These are phyloP conservation scores for Quambalaria eucalypti DNA, from an alignment of 1,284 basidiomycete genomes.

Conservation along the genomic window DNA sequence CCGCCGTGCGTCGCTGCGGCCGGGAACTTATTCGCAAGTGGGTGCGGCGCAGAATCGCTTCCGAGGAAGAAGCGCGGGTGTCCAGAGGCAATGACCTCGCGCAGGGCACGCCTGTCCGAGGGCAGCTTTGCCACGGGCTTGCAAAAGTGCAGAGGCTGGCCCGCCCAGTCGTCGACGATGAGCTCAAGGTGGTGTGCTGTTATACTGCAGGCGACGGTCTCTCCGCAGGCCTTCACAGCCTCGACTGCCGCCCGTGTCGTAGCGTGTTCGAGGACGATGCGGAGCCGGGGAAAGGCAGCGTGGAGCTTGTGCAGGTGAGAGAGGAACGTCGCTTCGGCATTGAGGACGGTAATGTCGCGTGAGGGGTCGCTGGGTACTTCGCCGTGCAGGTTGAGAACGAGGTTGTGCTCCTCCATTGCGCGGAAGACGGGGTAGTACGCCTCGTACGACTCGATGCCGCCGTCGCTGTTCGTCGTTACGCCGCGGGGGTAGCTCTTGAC, in stretches of 20 bases:
- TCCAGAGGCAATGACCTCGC: slow-evolving; percentile 66
- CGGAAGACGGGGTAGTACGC: slow-evolving; percentile 88
- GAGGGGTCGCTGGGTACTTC: slow-evolving; percentile 82
- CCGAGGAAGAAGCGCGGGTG: slow-evolving; percentile 96
- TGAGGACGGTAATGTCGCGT: slow-evolving; percentile 83
- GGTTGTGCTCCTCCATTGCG: slow-evolving; percentile 82
- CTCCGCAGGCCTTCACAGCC: slow-evolving; percentile 50
- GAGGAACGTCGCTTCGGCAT: slow-evolving; percentile 84
- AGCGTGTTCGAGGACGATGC: slow-evolving; percentile 98
- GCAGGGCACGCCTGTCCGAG: slow-evolving; percentile 75
- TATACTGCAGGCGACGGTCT: slow-evolving; percentile 90
- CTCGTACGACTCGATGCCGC: slow-evolving; percentile 93
- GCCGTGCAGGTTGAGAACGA: slow-evolving; percentile 95
- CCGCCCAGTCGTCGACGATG: slow-evolving; percentile 94
- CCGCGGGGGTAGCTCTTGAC: slow-evolving; percentile 96
- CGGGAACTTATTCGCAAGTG: slow-evolving; percentile 67
- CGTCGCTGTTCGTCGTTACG: slow-evolving; percentile 94
- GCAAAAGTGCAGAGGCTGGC: slow-evolving; percentile 91
- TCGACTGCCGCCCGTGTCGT: slow-evolving; percentile 93
- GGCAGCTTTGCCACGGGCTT: slow-evolving; percentile 97
- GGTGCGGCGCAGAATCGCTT: slow-evolving; percentile 93
- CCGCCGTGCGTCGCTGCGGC: slow-evolving; percentile 24
- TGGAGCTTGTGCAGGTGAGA: slow-evolving; percentile 79
- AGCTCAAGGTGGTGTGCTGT: slow-evolving; percentile 92
- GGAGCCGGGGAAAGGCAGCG: slow-evolving; percentile 73